Evolutionary conservation across 345 rosid genomes (phyloP).

Genomic region (Gossypium rotundifolium): DNA sequence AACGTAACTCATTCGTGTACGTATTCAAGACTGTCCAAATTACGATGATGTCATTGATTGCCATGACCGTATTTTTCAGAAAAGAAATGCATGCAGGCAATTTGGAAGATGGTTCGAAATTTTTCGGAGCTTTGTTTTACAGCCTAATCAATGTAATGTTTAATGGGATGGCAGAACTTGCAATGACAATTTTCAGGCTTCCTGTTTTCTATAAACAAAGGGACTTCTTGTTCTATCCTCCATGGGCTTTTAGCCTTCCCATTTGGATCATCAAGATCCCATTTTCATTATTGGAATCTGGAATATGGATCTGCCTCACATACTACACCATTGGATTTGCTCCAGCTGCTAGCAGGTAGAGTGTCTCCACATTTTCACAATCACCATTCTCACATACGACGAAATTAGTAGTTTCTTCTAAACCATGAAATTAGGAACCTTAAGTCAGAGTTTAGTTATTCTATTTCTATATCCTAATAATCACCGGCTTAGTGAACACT

Average conservation of each 20-base stretch:
- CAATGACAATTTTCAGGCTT: conserved; percentile 42
- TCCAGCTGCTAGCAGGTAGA: conserved; percentile 43
- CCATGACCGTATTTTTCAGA: conserved; percentile 41
- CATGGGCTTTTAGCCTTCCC: conserved; percentile 55
- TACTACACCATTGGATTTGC: conserved; percentile 62
- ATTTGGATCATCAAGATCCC: conserved; percentile 53
- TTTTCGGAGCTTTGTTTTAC: conserved; percentile 48
- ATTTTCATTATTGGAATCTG: conserved; percentile 39
- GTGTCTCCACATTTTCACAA: not conserved
- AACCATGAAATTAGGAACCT: not conserved
- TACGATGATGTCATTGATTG: conserved; percentile 44
- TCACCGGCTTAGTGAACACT: not conserved
- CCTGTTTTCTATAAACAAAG: conserved; percentile 55
- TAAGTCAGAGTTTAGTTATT: too few relatives aligned
- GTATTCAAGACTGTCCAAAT: conserved; percentile 49
- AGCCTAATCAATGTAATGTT: conserved; percentile 53
- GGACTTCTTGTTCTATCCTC: conserved; percentile 50
- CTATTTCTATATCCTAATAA: not conserved
- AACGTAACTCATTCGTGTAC: conserved; percentile 39
- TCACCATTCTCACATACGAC: not conserved
- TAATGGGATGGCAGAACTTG: conserved; percentile 55
- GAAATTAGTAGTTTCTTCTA: not conserved
- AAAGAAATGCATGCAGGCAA: conserved; percentile 39
- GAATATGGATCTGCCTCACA: conserved; percentile 44
- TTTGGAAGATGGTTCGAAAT: conserved; percentile 29